Evolutionary conservation across 371 early-diverging fungal genomes (phyloP).

Genomic region (Mortierella sp.): DNA sequence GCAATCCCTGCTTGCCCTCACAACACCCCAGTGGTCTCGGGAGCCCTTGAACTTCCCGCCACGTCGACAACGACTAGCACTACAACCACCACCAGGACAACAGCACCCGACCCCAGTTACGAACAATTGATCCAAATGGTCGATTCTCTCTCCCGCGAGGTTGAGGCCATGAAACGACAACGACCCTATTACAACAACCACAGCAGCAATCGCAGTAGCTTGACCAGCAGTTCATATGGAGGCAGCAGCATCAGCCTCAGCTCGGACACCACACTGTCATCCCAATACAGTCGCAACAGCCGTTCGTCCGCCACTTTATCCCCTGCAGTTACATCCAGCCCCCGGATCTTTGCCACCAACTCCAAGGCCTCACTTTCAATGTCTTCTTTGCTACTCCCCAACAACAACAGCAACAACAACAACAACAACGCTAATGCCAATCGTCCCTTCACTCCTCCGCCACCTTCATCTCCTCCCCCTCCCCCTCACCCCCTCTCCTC

Average conservation of each 20-base stretch:
- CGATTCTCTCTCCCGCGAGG: constrained; percentile 24
- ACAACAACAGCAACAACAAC: not conserved
- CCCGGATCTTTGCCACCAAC: not conserved
- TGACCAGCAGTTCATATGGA: not conserved
- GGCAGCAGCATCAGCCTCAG: not conserved
- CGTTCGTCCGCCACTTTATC: no score
- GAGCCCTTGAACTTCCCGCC: not conserved
- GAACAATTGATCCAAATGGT: constrained; percentile 19
- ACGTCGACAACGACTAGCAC: not conserved
- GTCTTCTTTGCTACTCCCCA: not conserved
- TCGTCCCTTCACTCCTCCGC: not conserved
- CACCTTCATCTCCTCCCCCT: not conserved
- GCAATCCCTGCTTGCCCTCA: not conserved
- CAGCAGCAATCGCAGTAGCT: not conserved
- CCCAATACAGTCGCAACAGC: no score
- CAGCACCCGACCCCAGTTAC: not conserved
- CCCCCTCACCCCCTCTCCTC: not conserved
- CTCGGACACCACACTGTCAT: not conserved
- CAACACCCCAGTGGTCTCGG: constrained; percentile 11
- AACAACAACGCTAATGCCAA: no score
- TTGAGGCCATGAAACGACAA: constrained; percentile 3
- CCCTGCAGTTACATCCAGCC: not conserved
- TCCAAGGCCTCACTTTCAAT: not conserved
- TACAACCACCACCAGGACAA: not conserved
- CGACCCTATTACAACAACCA: not conserved